Evolutionary conservation across 1,284 basidiomycete genomes (phyloP), one percentile per base, ranked within the genome.

Genomic region (Papiliotrema nemorosa): DNA sequence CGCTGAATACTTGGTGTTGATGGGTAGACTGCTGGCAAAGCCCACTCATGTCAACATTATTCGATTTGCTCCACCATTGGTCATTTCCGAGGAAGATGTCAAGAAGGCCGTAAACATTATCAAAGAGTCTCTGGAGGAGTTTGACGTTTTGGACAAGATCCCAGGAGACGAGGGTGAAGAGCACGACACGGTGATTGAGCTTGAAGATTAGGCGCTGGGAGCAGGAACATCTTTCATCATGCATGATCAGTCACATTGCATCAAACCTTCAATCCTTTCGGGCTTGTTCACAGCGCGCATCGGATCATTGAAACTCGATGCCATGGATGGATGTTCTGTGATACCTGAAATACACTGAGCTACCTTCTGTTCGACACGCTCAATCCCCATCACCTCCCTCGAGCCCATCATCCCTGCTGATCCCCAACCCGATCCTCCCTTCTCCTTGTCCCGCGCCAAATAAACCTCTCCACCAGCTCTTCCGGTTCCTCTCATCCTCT

Each of bases 31-130:
- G 38, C 59, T 74, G 36, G 92, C 92, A 45, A 98, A 98, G 79
- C 93, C 94, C 14, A 98, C 94, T 0, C 94, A 97, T 68, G 83
- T 85, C 41, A 94, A 97, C 75, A 90, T 90, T 47, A 90, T 98
- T 61, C 88, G 94, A 29, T 92, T 98, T 66, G 90, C 94, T 1
- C 94, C 94, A 2, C 94, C 94, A 1, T 77, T 98, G 39, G 90
- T 97, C 50, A 97, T 98, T 57, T 79, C 82, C 20, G 89, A 97
- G 66, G 84, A 82, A 35, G 90, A 97, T 57, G 69, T 97, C 50
- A 77, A 80, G 70, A 84, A 82, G 73, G 86, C 85, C 16, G 79
- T 97, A 14, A 73, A 77, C 50, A 84, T 90, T 52, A 92, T 98
- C 65, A 82, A 80, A 38, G 80, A 88, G 62, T 85, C 84, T 35